These are phyloP conservation scores for Cajanus cajan DNA, from an alignment of 306 rosid species.

Conservation along the genomic window DNA sequence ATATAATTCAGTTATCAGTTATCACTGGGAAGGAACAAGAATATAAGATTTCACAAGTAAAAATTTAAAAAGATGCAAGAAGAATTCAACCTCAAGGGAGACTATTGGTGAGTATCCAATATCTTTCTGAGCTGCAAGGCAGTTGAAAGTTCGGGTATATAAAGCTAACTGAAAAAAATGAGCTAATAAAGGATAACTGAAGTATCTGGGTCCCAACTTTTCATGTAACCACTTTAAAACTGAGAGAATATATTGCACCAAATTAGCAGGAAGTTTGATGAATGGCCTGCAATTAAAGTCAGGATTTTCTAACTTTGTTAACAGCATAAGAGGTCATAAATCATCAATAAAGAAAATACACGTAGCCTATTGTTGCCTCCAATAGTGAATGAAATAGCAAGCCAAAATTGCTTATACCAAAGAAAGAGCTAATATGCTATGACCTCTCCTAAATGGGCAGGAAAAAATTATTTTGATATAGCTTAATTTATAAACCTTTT, in stretches of 20 bases:
- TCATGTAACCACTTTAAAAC: constrained; percentile 55
- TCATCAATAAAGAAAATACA: constrained; percentile 26
- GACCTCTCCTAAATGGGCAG: constrained; percentile 15
- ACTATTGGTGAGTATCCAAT: constrained; percentile 71
- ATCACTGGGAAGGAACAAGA: constrained; percentile 5
- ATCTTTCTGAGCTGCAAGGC: constrained; percentile 62
- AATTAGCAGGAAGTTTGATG: constrained; percentile 64
- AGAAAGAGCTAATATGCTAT: not conserved
- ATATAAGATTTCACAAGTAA: not conserved
- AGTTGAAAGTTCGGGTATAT: constrained; percentile 61
- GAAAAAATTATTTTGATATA: constrained; percentile 8
- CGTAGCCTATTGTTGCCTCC: constrained; percentile 6
- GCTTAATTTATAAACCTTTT: not conserved
- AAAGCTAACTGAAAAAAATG: constrained; percentile 63
- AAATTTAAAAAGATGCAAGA: constrained; percentile 27
- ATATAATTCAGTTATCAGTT: constrained; percentile 16
- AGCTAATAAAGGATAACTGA: constrained; percentile 49
- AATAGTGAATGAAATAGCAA: constrained; percentile 29
- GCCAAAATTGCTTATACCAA: not conserved
- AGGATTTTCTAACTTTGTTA: constrained; percentile 29
- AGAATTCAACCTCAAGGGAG: constrained; percentile 56
- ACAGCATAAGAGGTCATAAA: constrained; percentile 7
- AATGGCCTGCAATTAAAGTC: constrained; percentile 61
- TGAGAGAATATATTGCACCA: constrained; percentile 51
- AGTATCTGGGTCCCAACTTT: constrained; percentile 46